Evolutionary conservation across 176 grass and related monocot genomes (phyloP), one percentile per base, ranked within the genome.

Genomic region (Hyparrhenia diplandra): DNA sequence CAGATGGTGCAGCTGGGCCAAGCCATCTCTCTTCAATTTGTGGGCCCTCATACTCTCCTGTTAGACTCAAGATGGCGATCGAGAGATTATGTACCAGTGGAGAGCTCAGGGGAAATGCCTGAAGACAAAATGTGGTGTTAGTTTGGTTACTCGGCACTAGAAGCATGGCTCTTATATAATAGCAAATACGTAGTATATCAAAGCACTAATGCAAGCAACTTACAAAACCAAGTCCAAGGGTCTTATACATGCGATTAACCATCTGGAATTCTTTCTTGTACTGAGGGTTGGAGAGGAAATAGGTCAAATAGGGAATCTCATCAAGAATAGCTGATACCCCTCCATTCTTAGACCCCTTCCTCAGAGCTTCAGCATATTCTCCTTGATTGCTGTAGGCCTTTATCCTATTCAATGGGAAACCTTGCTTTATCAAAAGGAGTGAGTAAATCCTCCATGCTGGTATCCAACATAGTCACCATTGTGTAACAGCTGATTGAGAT

Each of bases 211-310:
- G 31, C 31, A 32, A 32, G 31, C 13, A 52, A 25, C 94, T 93
- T 93, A 97, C 90, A 8, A 93, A 97, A 67, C 90, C 90, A 81
- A 93, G 81, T 63, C 86, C 94, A 57, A 80, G 85, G 16, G 90
- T 93, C 65, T 62, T 93, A 67, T 92, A 93, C 60, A 85, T 80
- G 13, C 67, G 85, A 7, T 79, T 87, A 39, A 89, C 76, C 83
- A 93, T 93, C 66, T 75, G 57, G 60, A 90, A 87, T 24, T 91
- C 75, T 5, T 45, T 41, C 32, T 72, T 31, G 62, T 81, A 29
- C 17, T 30, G 27, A 46, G 83, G 66, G 24, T 80, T 36, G 0
- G 72, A 78, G 47, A 93, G 83, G 47, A 97, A 86, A 64, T 84
- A 35, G 59, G 74, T 83, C 63, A 97, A 52, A 74, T 91, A 93